A percentile compares a stretch with the other conserved stretches of the same genome.
Conservation (phyloP, 2,329 filamentous ascomycete species). For the Colletotrichum tamarilloi region DNA sequence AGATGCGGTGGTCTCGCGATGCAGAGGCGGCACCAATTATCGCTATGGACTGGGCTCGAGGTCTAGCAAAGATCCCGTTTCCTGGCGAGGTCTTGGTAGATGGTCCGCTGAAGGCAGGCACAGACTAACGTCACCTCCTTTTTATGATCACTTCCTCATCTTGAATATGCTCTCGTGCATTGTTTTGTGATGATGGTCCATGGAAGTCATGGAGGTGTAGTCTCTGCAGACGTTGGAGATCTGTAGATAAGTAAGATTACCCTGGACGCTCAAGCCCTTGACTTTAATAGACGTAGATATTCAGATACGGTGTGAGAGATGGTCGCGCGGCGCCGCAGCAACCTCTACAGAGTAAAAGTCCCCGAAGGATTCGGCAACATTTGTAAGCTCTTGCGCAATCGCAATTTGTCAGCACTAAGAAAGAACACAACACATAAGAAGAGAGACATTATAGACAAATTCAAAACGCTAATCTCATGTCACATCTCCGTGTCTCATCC, state of each 20-base stretch:
- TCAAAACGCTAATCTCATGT: not conserved
- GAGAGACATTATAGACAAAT: not conserved
- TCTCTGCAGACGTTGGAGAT: too few relatives aligned
- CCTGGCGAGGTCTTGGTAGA: conserved; percentile 20
- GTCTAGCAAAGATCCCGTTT: conserved; percentile 25
- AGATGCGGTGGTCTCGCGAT: conserved; percentile 25
- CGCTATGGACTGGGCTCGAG: conserved; percentile 28
- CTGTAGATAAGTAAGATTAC: not conserved
- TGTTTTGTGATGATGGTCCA: not conserved
- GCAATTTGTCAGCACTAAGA: not conserved
- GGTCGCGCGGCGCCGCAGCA: not conserved
- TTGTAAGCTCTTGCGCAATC: not conserved
- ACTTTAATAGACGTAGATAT: not conserved
- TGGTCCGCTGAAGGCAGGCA: not conserved
- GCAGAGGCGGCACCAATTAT: conserved; percentile 18
- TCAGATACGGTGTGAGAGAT: too few relatives aligned
- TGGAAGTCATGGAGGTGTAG: too few relatives aligned
- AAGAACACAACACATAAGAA: not conserved
- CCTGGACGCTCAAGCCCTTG: not conserved
- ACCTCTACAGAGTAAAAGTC: not conserved
- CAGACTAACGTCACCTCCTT: too few relatives aligned
- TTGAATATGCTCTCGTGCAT: not conserved
- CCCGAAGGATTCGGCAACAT: not conserved
- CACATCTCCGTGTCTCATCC: not conserved
- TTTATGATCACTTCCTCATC: not conserved